Percentiles rank a stretch among this genome's conserved stretches.
Conservation (phyloP, 805 yeast species). For the Starmerella etchellsii region DNA sequence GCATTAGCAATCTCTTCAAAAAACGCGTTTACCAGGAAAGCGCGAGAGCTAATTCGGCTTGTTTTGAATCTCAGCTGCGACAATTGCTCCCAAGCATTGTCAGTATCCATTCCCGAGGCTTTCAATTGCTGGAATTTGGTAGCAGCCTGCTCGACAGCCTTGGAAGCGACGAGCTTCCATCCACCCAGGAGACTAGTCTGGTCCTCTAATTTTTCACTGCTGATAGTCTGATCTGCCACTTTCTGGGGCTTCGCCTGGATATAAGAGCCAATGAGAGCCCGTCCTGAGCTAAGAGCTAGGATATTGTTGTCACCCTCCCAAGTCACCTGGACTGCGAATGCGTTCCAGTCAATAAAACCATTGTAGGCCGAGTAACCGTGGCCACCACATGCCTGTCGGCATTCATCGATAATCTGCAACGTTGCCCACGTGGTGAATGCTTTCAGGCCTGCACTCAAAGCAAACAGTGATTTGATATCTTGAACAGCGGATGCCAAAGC, state of each 20-base stretch:
- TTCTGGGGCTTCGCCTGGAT: constrained; percentile 31
- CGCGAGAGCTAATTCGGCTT: constrained; percentile 31
- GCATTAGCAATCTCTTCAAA: constrained; percentile 14
- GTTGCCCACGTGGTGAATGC: constrained; percentile 84
- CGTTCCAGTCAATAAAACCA: constrained; percentile 69
- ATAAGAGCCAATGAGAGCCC: constrained; percentile 46
- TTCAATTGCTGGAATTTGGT: constrained; percentile 22
- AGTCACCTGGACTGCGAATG: constrained; percentile 78
- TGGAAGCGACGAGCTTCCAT: constrained; percentile 29
- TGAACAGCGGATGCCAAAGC: constrained; percentile 38
- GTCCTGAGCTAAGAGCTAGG: constrained; percentile 70
- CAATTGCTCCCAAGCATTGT: constrained; percentile 30
- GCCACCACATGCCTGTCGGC: constrained; percentile 92
- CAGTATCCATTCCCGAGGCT: constrained; percentile 20
- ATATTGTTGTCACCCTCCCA: constrained; percentile 98
- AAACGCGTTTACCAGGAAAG: constrained; percentile 28
- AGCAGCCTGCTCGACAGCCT: constrained; percentile 27
- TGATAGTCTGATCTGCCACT: constrained; percentile 7
- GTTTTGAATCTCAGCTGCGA: constrained; percentile 32
- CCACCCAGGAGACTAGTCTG: constrained; percentile 26
- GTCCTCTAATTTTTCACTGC: constrained; percentile 21
- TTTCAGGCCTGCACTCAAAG: constrained; percentile 75
- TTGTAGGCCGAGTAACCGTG: constrained; percentile 91
- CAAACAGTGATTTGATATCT: constrained; percentile 63
- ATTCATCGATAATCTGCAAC: constrained; percentile 68